Evolutionary conservation across 2,329 filamentous ascomycete genomes (phyloP).

Genomic region (Alternaria sp.): DNA sequence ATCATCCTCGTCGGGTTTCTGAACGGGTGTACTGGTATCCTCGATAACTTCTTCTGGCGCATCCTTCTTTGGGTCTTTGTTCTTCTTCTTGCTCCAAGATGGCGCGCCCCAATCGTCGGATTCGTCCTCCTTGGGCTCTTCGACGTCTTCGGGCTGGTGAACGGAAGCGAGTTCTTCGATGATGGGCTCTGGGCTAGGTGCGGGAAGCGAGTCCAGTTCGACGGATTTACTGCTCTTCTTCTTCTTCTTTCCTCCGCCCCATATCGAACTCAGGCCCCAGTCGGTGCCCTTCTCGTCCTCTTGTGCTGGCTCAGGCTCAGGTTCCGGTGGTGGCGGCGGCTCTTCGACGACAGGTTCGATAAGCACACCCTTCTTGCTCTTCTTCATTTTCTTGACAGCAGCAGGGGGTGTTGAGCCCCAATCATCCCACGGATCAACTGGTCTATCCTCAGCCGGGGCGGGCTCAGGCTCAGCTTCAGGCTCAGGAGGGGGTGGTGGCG

Average conservation of each 20-base stretch:
- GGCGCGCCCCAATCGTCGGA: slow-evolving; percentile 65
- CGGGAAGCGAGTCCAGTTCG: slow-evolving; percentile 43
- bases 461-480: slow-evolving; percentile 39
- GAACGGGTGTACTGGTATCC: slow-evolving; percentile 49
- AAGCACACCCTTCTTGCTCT: slow-evolving; percentile 46
- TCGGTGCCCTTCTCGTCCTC: slow-evolving; percentile 42
- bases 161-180: slow-evolving; percentile 38
- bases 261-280: slow-evolving; percentile 46
- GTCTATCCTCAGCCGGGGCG: slow-evolving; percentile 28
- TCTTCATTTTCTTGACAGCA: slow-evolving; percentile 36
- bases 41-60: slow-evolving; percentile 48
- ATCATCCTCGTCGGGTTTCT: slow-evolving; percentile 53
- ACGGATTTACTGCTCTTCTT: slow-evolving; percentile 50
- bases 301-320: slow-evolving; percentile 37
- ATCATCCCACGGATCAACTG: slow-evolving; percentile 36
- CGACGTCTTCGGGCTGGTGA: slow-evolving; percentile 56
- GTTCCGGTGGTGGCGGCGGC: slow-evolving; percentile 23
- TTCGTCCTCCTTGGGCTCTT: slow-evolving; percentile 57
- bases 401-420: slow-evolving; percentile 25
- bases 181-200: slow-evolving; percentile 33
- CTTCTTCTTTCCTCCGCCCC: slow-evolving; percentile 55
- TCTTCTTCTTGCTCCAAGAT: slow-evolving; percentile 59
- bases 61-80: slow-evolving; percentile 49
- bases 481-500: slow-evolving; percentile 44
- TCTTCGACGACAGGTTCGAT: slow-evolving; percentile 36